Evolutionary conservation across 2,329 filamentous ascomycete genomes (phyloP), one percentile per base, ranked within the genome.

Genomic region (Aureobasidium subglaciale): DNA sequence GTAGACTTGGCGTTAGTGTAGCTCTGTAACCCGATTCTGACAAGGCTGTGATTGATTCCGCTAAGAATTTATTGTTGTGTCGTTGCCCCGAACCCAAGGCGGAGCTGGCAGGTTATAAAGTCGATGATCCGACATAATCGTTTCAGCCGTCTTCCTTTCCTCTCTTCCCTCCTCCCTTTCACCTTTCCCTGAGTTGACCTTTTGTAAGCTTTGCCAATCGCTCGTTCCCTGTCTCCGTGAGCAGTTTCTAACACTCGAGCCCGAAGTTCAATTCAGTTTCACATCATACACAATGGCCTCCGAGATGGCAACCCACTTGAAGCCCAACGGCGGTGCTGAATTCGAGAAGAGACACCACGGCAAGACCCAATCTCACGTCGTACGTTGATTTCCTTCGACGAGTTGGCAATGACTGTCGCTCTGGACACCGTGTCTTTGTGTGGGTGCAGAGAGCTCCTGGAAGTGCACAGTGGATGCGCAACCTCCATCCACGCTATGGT

Each of bases 311-410:
- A 79, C 87, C 40, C 92, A 95, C 79, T 81, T 96, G 67, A 92
- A 90, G 81, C 80, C 84, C 60, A 73, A 74, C 58, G 69, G 70
- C 55, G 63, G 59, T 56, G 46, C 46, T 41, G 74, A 70, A 63
- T 78, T 83, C 62, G 75, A 79, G 64, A 78, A 79, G 64, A 84
- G 85, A 70, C 88, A 89, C 70, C 87, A 91, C 73, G 87, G 87
- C 75, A 91, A 91, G 82, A 87, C 86, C 64, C 86, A 87, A 72
- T 90, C 86, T 59, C 87, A 91, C 74, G 88, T 91, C 83, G 87
- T 87, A 75, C 83, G 87, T 84, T 37, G 9, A 32, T 13, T 15
- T 5, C 48, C 34, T 16, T 53, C 35, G 22, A 27, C 3, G 48
- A 53, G 48, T 25, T 41, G 25, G 32, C 15, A 24, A 22, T 29